Evolutionary conservation across 345 rosid genomes (phyloP).

Genomic region (Acer campestre): DNA sequence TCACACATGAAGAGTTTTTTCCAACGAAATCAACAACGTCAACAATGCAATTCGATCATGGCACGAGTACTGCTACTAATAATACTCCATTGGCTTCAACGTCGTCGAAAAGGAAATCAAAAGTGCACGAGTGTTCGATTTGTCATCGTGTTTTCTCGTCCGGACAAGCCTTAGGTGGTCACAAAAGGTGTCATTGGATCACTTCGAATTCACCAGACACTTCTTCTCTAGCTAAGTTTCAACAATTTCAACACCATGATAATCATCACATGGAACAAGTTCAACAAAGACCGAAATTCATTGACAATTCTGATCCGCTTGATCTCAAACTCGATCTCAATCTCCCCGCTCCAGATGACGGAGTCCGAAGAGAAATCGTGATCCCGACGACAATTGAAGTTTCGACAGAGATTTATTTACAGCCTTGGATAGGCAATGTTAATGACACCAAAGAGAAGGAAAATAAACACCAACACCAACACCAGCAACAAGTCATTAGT

Average conservation of each 20-base stretch:
- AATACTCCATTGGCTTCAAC: slow-evolving; percentile 30
- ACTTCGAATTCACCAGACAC: slow-evolving; percentile 67
- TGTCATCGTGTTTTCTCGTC: slow-evolving; percentile 91
- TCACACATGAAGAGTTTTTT: slow-evolving; percentile 54
- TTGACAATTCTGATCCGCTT: slow-evolving; percentile 38
- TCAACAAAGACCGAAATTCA: slow-evolving; percentile 45
- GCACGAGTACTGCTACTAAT: slow-evolving; percentile 25
- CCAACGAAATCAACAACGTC: slow-evolving; percentile 38
- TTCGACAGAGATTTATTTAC: slow-evolving; percentile 43
- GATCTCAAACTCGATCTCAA: slow-evolving; percentile 70
- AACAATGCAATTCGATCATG: slow-evolving; percentile 36
- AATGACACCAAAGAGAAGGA: slow-evolving; percentile 33
- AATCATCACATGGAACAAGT: slow-evolving; percentile 45
- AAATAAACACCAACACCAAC: slow-evolving; percentile 5
- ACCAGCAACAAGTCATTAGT: slow-evolving; percentile 12
- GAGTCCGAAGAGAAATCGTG: slow-evolving; percentile 4
- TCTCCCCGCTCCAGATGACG: slow-evolving; percentile 51
- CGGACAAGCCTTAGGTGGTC: slow-evolving; percentile 97
- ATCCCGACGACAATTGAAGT: slow-evolving; percentile 30
- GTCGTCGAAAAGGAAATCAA: slow-evolving; percentile 66
- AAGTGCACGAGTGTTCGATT: slow-evolving; percentile 90
- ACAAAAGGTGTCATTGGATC: slow-evolving; percentile 98
- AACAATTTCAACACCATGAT: slow-evolving; percentile 55
- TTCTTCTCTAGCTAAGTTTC: slow-evolving; percentile 53
- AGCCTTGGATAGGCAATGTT: slow-evolving; percentile 42